These are phyloP conservation scores for Hypoxylon sp. DNA, from an alignment of 2,329 filamentous ascomycete genomes.

Conservation along the genomic window DNA sequence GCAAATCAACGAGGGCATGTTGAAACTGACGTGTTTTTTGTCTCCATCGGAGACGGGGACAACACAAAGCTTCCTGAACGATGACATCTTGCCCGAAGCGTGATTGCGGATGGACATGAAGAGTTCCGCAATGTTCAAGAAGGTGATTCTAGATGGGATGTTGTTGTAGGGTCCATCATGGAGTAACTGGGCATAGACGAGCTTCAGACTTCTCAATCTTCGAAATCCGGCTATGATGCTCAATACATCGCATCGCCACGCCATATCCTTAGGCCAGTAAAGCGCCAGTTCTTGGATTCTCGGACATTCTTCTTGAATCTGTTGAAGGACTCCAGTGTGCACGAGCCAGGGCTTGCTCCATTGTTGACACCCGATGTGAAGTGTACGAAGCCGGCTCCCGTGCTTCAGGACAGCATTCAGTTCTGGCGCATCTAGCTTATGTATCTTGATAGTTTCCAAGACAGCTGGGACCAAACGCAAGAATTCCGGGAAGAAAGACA, in stretches of 20 bases:
- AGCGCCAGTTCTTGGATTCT: constrained; percentile 11
- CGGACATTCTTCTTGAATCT: neutral
- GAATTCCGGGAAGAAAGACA: neutral
- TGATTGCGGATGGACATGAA: neutral
- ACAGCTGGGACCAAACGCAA: neutral
- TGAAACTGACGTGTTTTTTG: too few species aligned
- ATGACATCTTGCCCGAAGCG: neutral
- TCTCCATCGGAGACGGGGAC: too few species aligned
- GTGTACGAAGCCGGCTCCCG: neutral
- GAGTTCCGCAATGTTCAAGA: neutral
- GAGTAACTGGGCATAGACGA: neutral
- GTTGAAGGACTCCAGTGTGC: neutral
- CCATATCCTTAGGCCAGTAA: neutral
- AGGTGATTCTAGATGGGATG: neutral
- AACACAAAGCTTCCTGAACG: neutral
- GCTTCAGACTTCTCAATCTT: neutral
- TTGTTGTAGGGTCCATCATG: too few species aligned
- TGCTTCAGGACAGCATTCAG: neutral
- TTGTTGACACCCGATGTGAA: too few species aligned
- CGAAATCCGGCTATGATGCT: neutral
- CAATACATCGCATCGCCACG: neutral
- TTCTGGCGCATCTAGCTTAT: neutral
- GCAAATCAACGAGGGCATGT: neutral
- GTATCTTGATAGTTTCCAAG: constrained; percentile 20
- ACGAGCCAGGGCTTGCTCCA: too few species aligned